Base-by-base conservation (phyloP, 139 green algal species). In the Chlorella sp. region DNA sequence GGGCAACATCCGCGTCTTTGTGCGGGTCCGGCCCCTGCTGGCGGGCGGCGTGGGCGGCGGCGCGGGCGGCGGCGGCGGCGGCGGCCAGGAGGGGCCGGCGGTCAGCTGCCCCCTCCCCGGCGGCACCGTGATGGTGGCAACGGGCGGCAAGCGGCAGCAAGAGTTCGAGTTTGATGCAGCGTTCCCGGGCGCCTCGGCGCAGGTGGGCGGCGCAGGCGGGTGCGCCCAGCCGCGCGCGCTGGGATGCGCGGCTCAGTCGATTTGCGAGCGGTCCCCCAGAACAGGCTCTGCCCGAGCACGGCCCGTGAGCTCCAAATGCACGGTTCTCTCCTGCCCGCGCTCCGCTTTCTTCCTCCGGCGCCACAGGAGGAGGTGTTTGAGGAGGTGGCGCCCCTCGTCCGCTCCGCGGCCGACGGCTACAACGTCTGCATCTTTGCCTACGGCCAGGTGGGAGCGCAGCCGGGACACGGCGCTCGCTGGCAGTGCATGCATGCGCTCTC, bases 1-100 rank as follows among this genome's bases (percentile, higher is more conserved):
- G 0, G 90, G 90, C 59, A 94, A 94, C 86, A 95, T 95, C 48
- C 71, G 87, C 0, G 90, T 95, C 27, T 74, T 90, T 66, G 90
- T 81, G 81, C 83, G 86, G 6, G 86, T 88, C 43, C 69, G 86
- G 27, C 80, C 80, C 4, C 21, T 31, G 35, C 40, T 61, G 48
- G 46, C 31, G 69, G 55, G 33, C 2, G 53, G 25, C 5, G 5
- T 41, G 46, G 27, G 21, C 45, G 63, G 11, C 12, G 62, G 27
- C 46, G 74, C 27, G 36, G 63, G 62, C 62, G 12, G 40, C 8
- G 62, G 67, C 36, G 35, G 48, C 19, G 48, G 67, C 25, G 46
- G 23, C 12, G 42, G 19, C 25, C 9, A 36, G 41, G 14, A 40
- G 40, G 41, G 25, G 19, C 21, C 67, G 17, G 62, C 62, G 9